Evolutionary conservation across 106 monocot genomes (phyloP).

Genomic region (Dactylorhiza incarnata): DNA sequence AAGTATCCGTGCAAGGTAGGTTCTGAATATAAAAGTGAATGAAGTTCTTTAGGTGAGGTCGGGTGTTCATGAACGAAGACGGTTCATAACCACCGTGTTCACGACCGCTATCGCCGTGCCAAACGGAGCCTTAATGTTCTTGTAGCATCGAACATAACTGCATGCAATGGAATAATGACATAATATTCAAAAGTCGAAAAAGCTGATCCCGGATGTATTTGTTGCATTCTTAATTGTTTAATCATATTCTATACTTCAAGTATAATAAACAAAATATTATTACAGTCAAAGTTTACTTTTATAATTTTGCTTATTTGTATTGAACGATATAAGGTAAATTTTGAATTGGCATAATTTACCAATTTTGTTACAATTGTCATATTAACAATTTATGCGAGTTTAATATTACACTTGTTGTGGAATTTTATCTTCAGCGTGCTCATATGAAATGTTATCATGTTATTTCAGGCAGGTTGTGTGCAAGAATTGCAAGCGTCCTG

Average conservation of each 20-base stretch:
- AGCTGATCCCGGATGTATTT: not conserved
- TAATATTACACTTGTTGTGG: not conserved
- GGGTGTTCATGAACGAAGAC: too few relatives aligned
- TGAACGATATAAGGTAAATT: not conserved
- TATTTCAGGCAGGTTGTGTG: slow-evolving; percentile 36
- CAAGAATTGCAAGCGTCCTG: slow-evolving; percentile 89
- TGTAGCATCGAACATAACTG: too few relatives aligned
- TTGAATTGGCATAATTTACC: not conserved
- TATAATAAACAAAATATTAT: not conserved
- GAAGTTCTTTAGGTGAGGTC: too few relatives aligned
- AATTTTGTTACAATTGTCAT: not conserved
- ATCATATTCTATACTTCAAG: not conserved
- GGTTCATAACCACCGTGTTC: too few relatives aligned
- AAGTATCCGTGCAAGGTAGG: too few relatives aligned
- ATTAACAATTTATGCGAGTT: not conserved
- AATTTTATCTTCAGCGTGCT: not conserved
- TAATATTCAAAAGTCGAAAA: too few relatives aligned
- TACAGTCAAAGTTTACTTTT: not conserved
- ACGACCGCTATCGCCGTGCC: too few relatives aligned
- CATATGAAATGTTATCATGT: not conserved
- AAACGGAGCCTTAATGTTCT: too few relatives aligned
- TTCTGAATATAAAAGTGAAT: too few relatives aligned
- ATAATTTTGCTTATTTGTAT: not conserved
- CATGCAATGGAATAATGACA: too few relatives aligned
- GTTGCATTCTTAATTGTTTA: not conserved